Evolutionary conservation across 345 rosid genomes (phyloP).

Genomic region (Boechera divaricarpa): DNA sequence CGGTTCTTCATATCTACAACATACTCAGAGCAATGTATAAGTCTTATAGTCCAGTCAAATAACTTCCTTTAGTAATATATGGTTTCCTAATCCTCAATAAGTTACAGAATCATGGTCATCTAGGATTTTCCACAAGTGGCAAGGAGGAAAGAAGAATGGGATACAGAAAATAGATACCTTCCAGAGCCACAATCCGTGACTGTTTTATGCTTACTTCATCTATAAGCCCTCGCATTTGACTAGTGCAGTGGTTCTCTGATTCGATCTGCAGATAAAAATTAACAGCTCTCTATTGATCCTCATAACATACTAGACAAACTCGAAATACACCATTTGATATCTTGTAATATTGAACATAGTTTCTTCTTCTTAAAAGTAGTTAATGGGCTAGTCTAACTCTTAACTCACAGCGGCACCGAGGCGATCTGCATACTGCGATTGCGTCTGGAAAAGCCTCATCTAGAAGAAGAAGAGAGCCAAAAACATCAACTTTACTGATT

Average conservation of each 20-base stretch:
- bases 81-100: background rate
- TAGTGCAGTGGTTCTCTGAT: slow-evolving; percentile 77
- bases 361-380: background rate
- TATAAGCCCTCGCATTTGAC: slow-evolving; percentile 71
- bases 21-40: background rate
- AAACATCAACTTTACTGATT: background rate
- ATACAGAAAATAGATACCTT: slow-evolving; percentile 53
- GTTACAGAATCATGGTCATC: background rate
- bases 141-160: slow-evolving; percentile 13
- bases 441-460: slow-evolving; percentile 84
- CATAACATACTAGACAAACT: too few relatives aligned
- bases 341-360: background rate
- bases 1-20: slow-evolving; percentile 66
- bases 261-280: slow-evolving; percentile 57
- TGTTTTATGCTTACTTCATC: slow-evolving; percentile 88
- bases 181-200: slow-evolving; percentile 67
- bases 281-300: background rate
- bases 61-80: background rate
- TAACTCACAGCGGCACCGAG: slow-evolving; percentile 70
- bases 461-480: slow-evolving; percentile 26
- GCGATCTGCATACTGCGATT: slow-evolving; percentile 82
- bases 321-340: too few relatives aligned
- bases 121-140: background rate
- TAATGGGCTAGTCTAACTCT: background rate
- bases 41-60: background rate